Evolutionary conservation across 352 stramenopile genomes (phyloP).

Genomic region (Phytopythium aichiense): DNA sequence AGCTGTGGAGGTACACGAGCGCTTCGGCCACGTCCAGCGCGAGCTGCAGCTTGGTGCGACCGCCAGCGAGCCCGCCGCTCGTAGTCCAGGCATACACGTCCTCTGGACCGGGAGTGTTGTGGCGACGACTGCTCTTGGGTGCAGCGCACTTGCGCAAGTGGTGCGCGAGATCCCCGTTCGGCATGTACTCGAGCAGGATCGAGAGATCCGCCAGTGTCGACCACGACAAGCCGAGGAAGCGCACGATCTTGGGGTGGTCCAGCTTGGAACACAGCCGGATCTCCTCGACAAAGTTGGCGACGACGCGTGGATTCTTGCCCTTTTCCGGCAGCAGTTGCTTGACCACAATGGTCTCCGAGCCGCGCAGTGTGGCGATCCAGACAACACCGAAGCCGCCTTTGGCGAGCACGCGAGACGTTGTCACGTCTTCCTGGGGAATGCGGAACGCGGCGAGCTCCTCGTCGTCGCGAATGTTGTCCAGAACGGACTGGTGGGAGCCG

Average conservation of each 20-base stretch:
- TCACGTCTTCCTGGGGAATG: slow-evolving; percentile 40
- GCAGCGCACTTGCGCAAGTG: slow-evolving; percentile 11
- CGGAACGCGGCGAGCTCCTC: slow-evolving; percentile 34
- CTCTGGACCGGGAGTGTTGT: background rate
- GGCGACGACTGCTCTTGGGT: background rate
- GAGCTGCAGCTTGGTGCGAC: slow-evolving; percentile 15
- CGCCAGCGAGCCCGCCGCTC: background rate
- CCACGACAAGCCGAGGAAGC: slow-evolving; percentile 39
- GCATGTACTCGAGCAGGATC: slow-evolving; percentile 44
- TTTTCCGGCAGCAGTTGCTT: slow-evolving; percentile 51
- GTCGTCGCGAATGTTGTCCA: slow-evolving; percentile 48
- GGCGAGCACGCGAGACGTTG: slow-evolving; percentile 23
- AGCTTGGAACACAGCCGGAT: slow-evolving; percentile 44
- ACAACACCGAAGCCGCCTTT: slow-evolving; percentile 54
- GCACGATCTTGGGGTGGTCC: slow-evolving; percentile 43
- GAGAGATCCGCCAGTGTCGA: slow-evolving; percentile 36
- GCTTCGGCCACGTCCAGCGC: slow-evolving; percentile 16
- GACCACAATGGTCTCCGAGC: slow-evolving; percentile 29
- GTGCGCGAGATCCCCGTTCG: slow-evolving; percentile 30
- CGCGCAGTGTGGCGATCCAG: slow-evolving; percentile 29
- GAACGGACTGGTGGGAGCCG: slow-evolving; percentile 7
- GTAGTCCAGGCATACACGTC: background rate
- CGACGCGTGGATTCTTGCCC: slow-evolving; percentile 26
- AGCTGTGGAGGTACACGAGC: slow-evolving; percentile 18
- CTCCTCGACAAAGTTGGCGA: slow-evolving; percentile 41